Evolutionary conservation across 1,284 basidiomycete genomes (phyloP).

Genomic region (Leccinum insolens): DNA sequence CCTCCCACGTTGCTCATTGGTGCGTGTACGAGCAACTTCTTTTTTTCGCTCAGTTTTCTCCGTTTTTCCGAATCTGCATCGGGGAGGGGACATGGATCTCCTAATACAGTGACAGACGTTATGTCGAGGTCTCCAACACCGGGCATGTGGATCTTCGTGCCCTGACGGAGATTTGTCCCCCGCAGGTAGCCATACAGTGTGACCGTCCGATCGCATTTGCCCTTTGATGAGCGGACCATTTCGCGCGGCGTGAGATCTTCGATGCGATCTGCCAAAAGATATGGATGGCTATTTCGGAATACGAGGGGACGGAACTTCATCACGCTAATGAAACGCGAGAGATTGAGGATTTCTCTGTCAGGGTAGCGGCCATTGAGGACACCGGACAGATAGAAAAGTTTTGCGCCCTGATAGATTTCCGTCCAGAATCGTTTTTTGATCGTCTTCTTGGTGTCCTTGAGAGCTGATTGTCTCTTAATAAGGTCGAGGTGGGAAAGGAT

Average conservation of each 20-base stretch:
- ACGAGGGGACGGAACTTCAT: constrained; percentile 99
- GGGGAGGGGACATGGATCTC: constrained; percentile 73
- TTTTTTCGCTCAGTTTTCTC: constrained; percentile 81
- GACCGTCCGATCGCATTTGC: constrained; percentile 59
- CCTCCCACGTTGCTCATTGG: too few species aligned
- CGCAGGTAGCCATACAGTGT: constrained; percentile 86
- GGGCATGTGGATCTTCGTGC: constrained; percentile 92
- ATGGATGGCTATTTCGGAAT: constrained; percentile 95
- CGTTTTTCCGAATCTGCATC: constrained; percentile 92
- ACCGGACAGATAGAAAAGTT: constrained; percentile 97
- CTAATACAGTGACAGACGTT: constrained; percentile 73
- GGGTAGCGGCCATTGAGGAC: constrained; percentile 99
- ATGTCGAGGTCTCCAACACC: constrained; percentile 90
- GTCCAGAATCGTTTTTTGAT: constrained; percentile 99
- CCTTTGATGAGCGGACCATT: constrained; percentile 61
- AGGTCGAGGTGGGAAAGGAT: constrained; percentile 40
- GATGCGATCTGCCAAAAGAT: constrained; percentile 94
- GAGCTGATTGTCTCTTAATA: constrained; percentile 91
- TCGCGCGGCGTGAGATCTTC: constrained; percentile 95
- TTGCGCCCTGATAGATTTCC: constrained; percentile 98
- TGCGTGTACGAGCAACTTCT: constrained; percentile 84
- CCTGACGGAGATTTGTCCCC: constrained; percentile 83
- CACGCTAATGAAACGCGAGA: constrained; percentile 94
- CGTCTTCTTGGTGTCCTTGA: constrained; percentile 91
- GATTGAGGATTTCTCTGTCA: constrained; percentile 96